Evolutionary conservation across 1,139 yeast species (phyloP).

Genomic region (Yamadazyma taylorii): DNA sequence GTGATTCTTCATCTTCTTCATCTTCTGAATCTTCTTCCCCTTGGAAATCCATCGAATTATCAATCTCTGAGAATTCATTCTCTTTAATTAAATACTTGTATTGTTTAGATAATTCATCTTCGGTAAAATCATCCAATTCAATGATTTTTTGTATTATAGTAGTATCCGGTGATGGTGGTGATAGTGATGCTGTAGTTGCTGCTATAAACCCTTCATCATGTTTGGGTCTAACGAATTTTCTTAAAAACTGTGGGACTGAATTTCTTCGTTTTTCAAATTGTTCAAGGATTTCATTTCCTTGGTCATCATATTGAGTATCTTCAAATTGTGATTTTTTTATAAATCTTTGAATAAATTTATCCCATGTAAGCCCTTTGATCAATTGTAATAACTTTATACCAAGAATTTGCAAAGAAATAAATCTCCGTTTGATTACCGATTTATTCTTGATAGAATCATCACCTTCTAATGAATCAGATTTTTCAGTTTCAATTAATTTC

Average conservation of each 20-base stretch:
- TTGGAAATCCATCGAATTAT: conserved; percentile 45
- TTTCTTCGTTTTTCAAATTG: conserved; percentile 23
- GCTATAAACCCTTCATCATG: background rate
- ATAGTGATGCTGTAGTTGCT: too few species aligned
- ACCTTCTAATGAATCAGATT: conserved; percentile 3
- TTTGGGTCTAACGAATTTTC: conserved; percentile 21
- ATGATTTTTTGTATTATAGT: conserved; percentile 14
- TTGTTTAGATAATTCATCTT: conserved; percentile 21
- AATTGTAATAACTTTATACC: conserved; percentile 24
- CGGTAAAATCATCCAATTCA: conserved; percentile 24
- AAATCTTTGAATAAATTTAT: conserved; percentile 9
- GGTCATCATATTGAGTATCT: conserved; percentile 6
- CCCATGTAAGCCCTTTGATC: conserved; percentile 21
- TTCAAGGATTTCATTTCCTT: conserved; percentile 20
- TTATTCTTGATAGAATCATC: conserved; percentile 11
- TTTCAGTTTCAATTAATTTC: conserved; percentile 23
- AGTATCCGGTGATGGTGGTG: too few species aligned
- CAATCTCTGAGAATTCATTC: conserved; percentile 42
- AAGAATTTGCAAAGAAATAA: conserved; percentile 20
- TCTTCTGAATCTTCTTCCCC: conserved; percentile 8
- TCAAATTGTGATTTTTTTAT: background rate
- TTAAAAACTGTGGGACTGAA: conserved; percentile 28
- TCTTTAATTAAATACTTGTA: conserved; percentile 29
- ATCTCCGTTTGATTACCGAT: conserved; percentile 26
- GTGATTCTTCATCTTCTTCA: conserved; percentile 12